Evolutionary conservation across 1,284 basidiomycete genomes (phyloP).

Genomic region (Trichosporon sp.): DNA sequence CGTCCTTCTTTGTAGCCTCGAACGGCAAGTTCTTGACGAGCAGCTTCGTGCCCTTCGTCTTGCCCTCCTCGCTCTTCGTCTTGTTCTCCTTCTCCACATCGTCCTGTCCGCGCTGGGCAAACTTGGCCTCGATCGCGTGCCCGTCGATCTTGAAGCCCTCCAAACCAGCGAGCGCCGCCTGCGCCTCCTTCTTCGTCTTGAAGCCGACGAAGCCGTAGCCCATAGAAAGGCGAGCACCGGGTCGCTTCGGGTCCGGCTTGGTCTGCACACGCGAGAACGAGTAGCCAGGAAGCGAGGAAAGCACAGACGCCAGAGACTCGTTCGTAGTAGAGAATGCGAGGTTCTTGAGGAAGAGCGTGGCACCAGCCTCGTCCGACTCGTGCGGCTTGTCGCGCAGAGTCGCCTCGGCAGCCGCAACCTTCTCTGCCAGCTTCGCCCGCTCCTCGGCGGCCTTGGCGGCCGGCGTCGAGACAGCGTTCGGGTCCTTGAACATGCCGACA

Average conservation of each 20-base stretch:
- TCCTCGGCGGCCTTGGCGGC: slow-evolving; percentile 47
- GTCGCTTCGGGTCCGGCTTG: slow-evolving; percentile 75
- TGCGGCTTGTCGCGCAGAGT: slow-evolving; percentile 48
- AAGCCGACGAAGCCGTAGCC: slow-evolving; percentile 97
- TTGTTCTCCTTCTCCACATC: slow-evolving; percentile 53
- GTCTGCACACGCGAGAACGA: slow-evolving; percentile 86
- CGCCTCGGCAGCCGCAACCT: slow-evolving; percentile 23
- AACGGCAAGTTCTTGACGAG: slow-evolving; percentile 97
- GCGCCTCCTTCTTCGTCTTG: slow-evolving; percentile 65
- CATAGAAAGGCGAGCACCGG: slow-evolving; percentile 67
- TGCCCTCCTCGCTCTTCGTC: slow-evolving; percentile 43
- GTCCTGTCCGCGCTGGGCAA: slow-evolving; percentile 77
- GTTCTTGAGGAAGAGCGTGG: slow-evolving; percentile 93
- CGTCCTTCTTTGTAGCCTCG: slow-evolving; percentile 88
- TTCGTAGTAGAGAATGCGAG: slow-evolving; percentile 83
- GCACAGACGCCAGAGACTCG: slow-evolving; percentile 63
- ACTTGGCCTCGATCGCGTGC: slow-evolving; percentile 74
- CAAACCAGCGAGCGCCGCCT: slow-evolving; percentile 69
- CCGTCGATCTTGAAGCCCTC: slow-evolving; percentile 82
- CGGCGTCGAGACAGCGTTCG: slow-evolving; percentile 15
- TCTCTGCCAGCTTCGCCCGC: slow-evolving; percentile 37
- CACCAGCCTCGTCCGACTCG: slow-evolving; percentile 57
- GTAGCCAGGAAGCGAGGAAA: slow-evolving; percentile 74
- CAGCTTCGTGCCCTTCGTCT: slow-evolving; percentile 70
- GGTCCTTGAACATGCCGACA: slow-evolving; percentile 61